Evolutionary conservation across 768 basidiomycete species (phyloP).

Genomic region (Rhizopogon sp.): DNA sequence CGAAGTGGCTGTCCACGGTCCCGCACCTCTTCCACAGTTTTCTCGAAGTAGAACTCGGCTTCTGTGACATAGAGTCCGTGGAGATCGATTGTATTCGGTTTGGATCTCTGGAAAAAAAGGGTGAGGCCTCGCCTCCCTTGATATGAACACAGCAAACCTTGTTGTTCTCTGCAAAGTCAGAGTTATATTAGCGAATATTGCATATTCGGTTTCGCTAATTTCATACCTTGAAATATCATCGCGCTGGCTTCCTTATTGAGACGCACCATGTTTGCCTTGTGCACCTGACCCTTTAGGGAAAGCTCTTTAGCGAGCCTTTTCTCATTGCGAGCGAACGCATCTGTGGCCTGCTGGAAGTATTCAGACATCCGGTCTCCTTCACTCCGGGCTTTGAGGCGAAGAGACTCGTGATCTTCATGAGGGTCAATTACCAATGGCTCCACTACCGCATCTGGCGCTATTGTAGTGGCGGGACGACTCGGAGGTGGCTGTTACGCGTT

Average conservation of each 20-base stretch:
- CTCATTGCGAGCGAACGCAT: conserved; percentile 64
- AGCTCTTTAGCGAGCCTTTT: conserved; percentile 72
- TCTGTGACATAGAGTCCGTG: conserved; percentile 88
- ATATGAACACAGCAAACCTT: neutral
- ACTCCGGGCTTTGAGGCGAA: conserved; percentile 65
- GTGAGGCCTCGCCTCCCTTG: neutral
- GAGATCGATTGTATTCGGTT: conserved; percentile 69
- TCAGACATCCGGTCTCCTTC: conserved; percentile 52
- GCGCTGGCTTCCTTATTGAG: conserved; percentile 71
- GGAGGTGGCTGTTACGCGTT: neutral
- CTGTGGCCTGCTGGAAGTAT: conserved; percentile 58
- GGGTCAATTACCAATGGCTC: neutral
- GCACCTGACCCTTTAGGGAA: conserved; percentile 69
- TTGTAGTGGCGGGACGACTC: neutral
- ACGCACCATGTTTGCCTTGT: conserved; percentile 66
- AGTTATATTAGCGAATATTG: neutral
- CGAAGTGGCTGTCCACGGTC: conserved; percentile 49
- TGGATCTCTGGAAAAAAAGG: conserved; percentile 15
- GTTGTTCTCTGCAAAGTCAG: neutral
- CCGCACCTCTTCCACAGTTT: conserved; percentile 53
- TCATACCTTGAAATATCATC: conserved; percentile 75
- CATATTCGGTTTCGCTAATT: conserved; percentile 10
- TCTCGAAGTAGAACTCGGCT: conserved; percentile 67
- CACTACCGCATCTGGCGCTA: no score
- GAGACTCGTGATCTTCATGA: conserved; percentile 14